Conservation (phyloP, 2,329 filamentous ascomycete species). For the Trichoderma endophyticum region DNA sequence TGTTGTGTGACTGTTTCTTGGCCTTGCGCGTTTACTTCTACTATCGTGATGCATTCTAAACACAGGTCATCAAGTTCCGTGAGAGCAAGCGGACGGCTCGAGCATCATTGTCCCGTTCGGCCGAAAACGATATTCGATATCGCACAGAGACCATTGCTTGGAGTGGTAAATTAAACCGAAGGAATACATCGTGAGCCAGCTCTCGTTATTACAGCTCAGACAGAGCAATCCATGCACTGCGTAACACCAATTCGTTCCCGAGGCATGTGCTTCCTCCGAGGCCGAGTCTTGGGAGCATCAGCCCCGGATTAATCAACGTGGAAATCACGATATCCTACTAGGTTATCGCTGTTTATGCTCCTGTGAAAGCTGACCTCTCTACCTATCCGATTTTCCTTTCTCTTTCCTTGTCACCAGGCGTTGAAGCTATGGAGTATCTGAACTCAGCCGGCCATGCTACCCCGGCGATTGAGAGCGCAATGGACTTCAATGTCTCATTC, state of each 20-base stretch:
- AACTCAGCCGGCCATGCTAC: background rate
- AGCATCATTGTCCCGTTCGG: background rate
- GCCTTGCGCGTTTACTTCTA: background rate
- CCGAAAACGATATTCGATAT: background rate
- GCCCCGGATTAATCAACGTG: background rate
- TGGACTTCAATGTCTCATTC: background rate
- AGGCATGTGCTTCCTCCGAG: slow-evolving; percentile 8
- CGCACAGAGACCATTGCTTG: background rate
- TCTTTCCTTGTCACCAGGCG: background rate
- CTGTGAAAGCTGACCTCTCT: background rate
- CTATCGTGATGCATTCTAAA: background rate
- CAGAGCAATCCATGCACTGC: background rate
- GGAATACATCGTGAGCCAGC: background rate
- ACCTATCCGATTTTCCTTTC: background rate
- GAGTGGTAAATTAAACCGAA: background rate
- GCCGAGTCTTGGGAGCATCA: background rate
- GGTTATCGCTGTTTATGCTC: background rate
- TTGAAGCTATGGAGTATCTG: background rate
- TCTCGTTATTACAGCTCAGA: background rate
- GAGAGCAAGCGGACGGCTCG: background rate
- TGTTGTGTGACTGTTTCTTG: slow-evolving; percentile 11
- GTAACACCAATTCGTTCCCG: background rate
- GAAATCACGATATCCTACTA: background rate
- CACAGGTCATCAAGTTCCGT: background rate
- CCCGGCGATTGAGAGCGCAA: background rate